Conservation (phyloP, 2,329 filamentous ascomycete genomes). For the Harringtonia aguacate region DNA sequence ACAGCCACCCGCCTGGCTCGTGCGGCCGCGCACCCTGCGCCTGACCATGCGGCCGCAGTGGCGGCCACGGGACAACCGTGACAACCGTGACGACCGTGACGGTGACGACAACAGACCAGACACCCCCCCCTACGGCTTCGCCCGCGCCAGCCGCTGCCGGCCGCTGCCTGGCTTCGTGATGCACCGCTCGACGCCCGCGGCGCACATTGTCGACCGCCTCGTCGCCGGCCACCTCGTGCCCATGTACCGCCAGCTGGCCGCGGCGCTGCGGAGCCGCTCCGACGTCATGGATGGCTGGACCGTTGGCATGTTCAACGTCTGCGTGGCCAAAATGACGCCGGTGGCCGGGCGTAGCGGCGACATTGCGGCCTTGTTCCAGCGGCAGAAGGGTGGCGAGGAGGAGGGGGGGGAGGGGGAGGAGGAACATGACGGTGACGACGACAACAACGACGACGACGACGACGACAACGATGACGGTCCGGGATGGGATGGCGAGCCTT, state of each 20-base stretch:
- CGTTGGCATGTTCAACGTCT: conserved; percentile 74
- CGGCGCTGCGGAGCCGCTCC: background rate
- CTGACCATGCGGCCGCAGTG: conserved; percentile 58
- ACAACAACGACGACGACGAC: background rate
- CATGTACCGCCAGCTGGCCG: conserved; percentile 13
- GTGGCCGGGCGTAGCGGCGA: background rate
- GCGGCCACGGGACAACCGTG: background rate
- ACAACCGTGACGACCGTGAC: no score
- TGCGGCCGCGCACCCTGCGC: conserved; percentile 70
- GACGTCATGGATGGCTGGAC: conserved; percentile 45
- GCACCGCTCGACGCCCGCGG: conserved; percentile 28
- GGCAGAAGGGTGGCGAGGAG: background rate
- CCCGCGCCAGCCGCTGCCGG: conserved; percentile 64
- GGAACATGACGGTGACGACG: conserved; percentile 1
- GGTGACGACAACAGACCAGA: no score
- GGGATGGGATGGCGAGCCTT: conserved; percentile 8
- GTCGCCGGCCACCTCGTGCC: conserved; percentile 11
- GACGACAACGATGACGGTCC: background rate
- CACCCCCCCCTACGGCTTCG: conserved; percentile 44
- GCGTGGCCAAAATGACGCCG: conserved; percentile 71
- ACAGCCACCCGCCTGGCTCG: conserved; percentile 51
- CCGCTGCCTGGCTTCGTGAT: conserved; percentile 56
- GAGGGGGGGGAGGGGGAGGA: background rate
- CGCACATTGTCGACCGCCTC: conserved; percentile 14
- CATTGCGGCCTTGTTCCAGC: background rate